Conservation (phyloP, 1,284 basidiomycete genomes). For the Apiotrichum gracile region DNA sequence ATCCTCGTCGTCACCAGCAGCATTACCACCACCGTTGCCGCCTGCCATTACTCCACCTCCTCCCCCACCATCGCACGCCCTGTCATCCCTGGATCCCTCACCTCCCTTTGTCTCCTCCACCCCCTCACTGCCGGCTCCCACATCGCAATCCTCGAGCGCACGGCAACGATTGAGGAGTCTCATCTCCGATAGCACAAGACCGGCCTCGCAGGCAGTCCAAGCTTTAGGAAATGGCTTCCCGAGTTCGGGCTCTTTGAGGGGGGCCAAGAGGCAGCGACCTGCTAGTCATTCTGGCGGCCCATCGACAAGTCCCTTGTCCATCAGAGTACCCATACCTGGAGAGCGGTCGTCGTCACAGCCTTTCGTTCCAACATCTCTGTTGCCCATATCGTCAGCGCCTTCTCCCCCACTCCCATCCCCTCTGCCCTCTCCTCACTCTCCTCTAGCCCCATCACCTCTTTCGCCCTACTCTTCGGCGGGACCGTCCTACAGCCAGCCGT, state of each 20-base stretch:
- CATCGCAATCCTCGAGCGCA: not conserved
- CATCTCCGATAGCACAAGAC: not conserved
- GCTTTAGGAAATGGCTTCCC: constrained; percentile 7
- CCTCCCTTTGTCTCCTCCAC: not conserved
- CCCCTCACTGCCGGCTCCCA: not conserved
- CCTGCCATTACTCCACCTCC: not conserved
- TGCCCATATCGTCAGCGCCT: not conserved
- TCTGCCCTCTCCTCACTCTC: not conserved
- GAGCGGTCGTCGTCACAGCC: not conserved
- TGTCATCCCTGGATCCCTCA: constrained; percentile 1
- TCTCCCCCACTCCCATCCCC: not conserved
- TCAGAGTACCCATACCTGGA: not conserved
- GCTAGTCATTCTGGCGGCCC: not conserved
- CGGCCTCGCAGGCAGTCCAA: not conserved
- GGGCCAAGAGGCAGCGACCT: not conserved
- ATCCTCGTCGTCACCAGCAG: not conserved
- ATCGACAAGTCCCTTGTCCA: not conserved
- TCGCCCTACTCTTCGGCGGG: not conserved
- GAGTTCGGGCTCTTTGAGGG: not conserved
- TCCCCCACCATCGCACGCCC: not conserved
- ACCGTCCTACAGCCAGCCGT: not conserved
- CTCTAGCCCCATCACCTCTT: not conserved
- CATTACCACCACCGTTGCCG: not conserved
- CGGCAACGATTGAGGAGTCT: not conserved
- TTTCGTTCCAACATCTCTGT: not conserved